Evolutionary conservation across 495 filamentous ascomycete species (phyloP).

Genomic region (Lepraria neglecta): DNA sequence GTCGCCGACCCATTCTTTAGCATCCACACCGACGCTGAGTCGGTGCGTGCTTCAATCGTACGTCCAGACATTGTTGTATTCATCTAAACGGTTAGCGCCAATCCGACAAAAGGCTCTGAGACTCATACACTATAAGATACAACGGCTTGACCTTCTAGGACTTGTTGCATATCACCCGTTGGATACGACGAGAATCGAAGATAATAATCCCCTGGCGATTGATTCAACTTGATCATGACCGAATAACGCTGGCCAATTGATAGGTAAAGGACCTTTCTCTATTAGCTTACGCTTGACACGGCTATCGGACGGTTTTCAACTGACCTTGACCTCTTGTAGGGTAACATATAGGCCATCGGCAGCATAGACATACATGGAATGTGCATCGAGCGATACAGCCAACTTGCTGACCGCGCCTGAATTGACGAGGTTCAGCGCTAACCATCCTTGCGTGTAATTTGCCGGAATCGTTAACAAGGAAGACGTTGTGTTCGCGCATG

Average conservation of each 20-base stretch:
- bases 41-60: background rate
- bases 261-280: slow-evolving; percentile 21
- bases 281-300: background rate
- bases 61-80: background rate
- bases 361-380: slow-evolving; percentile 28
- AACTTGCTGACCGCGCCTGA: slow-evolving; percentile 22
- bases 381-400: slow-evolving; percentile 24
- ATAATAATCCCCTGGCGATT: slow-evolving; percentile 22
- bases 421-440: slow-evolving; percentile 28
- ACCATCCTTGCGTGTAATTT: slow-evolving; percentile 21
- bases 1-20: background rate
- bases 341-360: slow-evolving; percentile 28
- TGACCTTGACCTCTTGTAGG: slow-evolving; percentile 27
- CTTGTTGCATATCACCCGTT: slow-evolving; percentile 1
- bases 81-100: background rate
- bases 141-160: background rate
- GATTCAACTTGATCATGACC: slow-evolving; percentile 27
- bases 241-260: slow-evolving; percentile 27
- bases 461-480: slow-evolving; percentile 17
- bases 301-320: background rate
- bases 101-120: no score
- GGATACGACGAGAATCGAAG: background rate
- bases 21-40: background rate
- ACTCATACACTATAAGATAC: background rate
- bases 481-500: slow-evolving; percentile 26